phyloP scores from a whole-genome alignment of 176 grass and related monocot species.

The Bonia amplexicaulis region DNA sequence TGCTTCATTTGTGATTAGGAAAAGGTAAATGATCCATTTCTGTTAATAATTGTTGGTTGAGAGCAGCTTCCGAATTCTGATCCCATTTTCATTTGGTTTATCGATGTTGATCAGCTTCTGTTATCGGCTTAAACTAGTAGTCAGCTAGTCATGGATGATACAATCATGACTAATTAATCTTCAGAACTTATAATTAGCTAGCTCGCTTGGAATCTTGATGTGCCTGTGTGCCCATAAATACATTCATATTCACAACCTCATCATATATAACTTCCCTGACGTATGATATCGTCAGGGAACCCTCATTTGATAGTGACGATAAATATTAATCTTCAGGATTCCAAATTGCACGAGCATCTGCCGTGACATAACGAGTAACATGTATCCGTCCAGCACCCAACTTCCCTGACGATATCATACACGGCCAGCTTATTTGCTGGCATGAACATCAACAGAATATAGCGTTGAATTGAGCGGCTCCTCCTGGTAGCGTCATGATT shows the following conservation, averaged over 20 bases:
- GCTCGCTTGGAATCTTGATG: not conserved
- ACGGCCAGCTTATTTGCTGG: not conserved
- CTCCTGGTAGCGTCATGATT: not conserved
- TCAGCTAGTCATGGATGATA: not conserved
- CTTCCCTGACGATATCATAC: not conserved
- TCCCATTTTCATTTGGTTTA: not conserved
- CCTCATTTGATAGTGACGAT: no score
- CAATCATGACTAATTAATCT: not conserved
- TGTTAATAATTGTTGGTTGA: constrained; percentile 22
- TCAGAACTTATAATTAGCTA: not conserved
- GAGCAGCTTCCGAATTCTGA: not conserved
- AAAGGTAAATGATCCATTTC: not conserved
- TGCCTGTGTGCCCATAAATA: not conserved
- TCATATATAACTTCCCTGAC: no score
- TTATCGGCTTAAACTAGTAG: not conserved
- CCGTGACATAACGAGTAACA: not conserved
- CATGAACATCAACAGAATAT: constrained; percentile 2
- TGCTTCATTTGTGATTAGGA: constrained; percentile 10
- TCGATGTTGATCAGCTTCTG: not conserved
- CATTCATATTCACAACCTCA: not conserved
- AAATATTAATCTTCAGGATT: no score
- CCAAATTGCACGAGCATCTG: not conserved
- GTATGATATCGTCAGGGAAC: no score
- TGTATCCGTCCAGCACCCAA: not conserved
- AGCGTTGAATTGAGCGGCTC: not conserved